Evolutionary conservation across 169 alveolate genomes (phyloP).

Genomic region (Plasmodium gonderi): DNA sequence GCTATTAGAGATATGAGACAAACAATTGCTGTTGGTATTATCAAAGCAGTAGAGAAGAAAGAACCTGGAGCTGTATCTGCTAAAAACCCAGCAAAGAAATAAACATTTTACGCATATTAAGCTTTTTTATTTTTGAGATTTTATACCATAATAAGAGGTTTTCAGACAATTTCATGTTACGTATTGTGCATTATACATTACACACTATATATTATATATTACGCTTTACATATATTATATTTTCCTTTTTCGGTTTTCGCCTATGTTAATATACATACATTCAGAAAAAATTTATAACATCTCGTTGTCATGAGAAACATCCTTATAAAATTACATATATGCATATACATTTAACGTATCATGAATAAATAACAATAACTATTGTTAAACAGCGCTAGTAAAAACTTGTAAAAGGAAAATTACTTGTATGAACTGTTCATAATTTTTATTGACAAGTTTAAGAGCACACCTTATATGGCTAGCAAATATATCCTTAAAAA

Average conservation of each 20-base stretch:
- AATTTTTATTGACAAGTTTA: background rate
- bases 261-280: background rate
- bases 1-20: slow-evolving; percentile 99
- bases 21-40: slow-evolving; percentile 99
- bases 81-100: slow-evolving; percentile 30
- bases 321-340: background rate
- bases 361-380: background rate
- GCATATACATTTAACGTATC: background rate
- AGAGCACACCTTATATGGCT: background rate
- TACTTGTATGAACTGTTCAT: slow-evolving; percentile 19
- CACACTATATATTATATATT: background rate
- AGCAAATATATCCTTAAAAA: background rate
- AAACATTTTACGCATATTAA: background rate
- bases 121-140: background rate
- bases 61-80: slow-evolving; percentile 88
- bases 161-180: background rate
- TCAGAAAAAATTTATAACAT: background rate
- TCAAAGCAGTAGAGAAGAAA: slow-evolving; percentile 96
- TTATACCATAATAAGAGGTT: background rate
- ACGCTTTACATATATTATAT: background rate
- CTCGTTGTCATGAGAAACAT: slow-evolving; percentile 10
- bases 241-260: slow-evolving; percentile 5
- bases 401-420: background rate
- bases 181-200: background rate
- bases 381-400: background rate